Percentiles rank a stretch among this genome's conserved stretches.
phyloP scores from a whole-genome alignment of 305 asterid species.

The Fraxinus albicans region DNA sequence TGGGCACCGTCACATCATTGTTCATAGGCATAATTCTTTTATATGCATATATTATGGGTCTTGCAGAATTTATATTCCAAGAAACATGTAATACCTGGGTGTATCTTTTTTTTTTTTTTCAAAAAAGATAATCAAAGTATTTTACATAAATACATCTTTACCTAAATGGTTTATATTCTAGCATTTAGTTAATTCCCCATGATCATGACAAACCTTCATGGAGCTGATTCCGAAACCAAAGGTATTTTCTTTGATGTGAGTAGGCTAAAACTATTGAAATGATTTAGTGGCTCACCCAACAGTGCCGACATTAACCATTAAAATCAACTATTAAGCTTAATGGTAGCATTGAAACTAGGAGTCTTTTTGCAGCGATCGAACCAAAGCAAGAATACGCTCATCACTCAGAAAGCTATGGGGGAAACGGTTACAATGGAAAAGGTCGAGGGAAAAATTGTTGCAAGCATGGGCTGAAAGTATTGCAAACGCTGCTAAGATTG shows the following conservation, averaged over 20 bases:
- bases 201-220: neutral
- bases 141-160: neutral
- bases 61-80: neutral
- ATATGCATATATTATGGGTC: neutral
- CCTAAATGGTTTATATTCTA: neutral
- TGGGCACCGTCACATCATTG: neutral
- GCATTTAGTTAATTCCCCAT: neutral
- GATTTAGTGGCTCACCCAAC: neutral
- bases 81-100: neutral
- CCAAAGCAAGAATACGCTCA: slow-evolving; percentile 60
- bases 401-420: slow-evolving; percentile 62
- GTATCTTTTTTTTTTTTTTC: neutral
- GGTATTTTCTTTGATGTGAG: neutral
- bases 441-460: slow-evolving; percentile 60
- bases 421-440: slow-evolving; percentile 66
- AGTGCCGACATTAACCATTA: slow-evolving; percentile 4
- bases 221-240: neutral
- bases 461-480: slow-evolving; percentile 71
- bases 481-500: slow-evolving; percentile 76
- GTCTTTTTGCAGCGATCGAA: slow-evolving; percentile 53
- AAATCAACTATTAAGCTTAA: neutral
- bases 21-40: neutral
- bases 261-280: neutral
- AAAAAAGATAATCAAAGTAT: neutral
- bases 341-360: slow-evolving; percentile 4